Conservation (phyloP, 2,329 filamentous ascomycete genomes). For the Xylariaceae sp. region DNA sequence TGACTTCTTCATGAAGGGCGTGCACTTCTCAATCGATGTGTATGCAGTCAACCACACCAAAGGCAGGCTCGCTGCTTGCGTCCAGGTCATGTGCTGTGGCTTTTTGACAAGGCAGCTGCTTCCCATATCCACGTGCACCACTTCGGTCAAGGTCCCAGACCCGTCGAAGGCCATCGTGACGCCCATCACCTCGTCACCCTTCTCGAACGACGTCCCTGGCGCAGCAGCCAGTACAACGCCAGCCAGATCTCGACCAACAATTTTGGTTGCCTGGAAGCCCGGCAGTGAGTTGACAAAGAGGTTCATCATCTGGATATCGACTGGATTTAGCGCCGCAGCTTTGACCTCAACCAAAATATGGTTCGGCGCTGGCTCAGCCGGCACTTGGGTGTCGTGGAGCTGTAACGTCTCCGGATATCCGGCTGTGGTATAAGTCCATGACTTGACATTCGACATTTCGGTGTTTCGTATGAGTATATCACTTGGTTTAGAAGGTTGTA, state of each 20-base stretch:
- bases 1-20: slow-evolving; percentile 1
- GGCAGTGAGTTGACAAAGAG: slow-evolving; percentile 5
- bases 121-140: slow-evolving; percentile 5
- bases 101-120: slow-evolving; percentile 10
- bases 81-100: slow-evolving; percentile 10
- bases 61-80: slow-evolving; percentile 12
- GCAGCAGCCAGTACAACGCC: slow-evolving; percentile 12
- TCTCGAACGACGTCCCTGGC: slow-evolving; percentile 4
- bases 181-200: slow-evolving; percentile 13
- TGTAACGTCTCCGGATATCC: slow-evolving; percentile 7
- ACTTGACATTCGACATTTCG: slow-evolving; percentile 4
- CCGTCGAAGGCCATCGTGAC: slow-evolving; percentile 6
- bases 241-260: slow-evolving; percentile 11
- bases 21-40: slow-evolving; percentile 10
- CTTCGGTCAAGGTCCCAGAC: slow-evolving; percentile 8
- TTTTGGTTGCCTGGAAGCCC: slow-evolving; percentile 5
- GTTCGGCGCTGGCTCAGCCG: slow-evolving; percentile 1
- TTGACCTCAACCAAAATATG: slow-evolving; percentile 11
- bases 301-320: slow-evolving; percentile 16
- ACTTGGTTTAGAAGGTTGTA: no score
- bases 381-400: neutral
- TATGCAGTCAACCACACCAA: slow-evolving; percentile 15
- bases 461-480: no score
- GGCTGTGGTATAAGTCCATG: slow-evolving; percentile 7
- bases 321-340: slow-evolving; percentile 14